Evolutionary conservation across 495 filamentous ascomycete species (phyloP).

Genomic region (Aspergillus nanangensis): DNA sequence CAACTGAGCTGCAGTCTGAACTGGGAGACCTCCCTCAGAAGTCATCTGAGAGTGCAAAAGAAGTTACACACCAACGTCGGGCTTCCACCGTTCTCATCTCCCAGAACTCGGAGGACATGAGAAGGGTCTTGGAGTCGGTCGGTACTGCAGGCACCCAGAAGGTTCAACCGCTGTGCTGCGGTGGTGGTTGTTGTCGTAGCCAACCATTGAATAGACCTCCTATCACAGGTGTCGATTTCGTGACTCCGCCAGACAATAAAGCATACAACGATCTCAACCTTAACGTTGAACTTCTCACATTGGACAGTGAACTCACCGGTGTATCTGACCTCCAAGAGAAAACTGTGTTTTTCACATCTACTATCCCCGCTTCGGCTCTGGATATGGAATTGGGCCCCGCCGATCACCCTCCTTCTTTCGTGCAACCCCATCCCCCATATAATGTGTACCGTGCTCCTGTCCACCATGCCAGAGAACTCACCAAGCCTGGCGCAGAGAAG

Average conservation of each 20-base stretch:
- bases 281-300: constrained; percentile 66
- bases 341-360: constrained; percentile 58
- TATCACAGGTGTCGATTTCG: constrained; percentile 50
- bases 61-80: constrained; percentile 50
- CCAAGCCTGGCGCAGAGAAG: constrained; percentile 88
- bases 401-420: constrained; percentile 76
- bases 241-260: constrained; percentile 71
- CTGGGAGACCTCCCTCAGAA: constrained; percentile 33
- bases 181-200: constrained; percentile 84
- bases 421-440: constrained; percentile 93
- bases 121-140: constrained; percentile 52
- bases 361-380: constrained; percentile 33
- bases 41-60: constrained; percentile 14
- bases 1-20: constrained; percentile 47
- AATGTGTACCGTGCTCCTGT: constrained; percentile 84
- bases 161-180: constrained; percentile 72
- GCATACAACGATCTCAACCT: constrained; percentile 76
- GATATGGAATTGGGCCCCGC: constrained; percentile 31
- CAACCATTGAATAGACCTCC: constrained; percentile 46
- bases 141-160: constrained; percentile 44
- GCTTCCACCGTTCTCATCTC: constrained; percentile 80
- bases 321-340: constrained; percentile 67
- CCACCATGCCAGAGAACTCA: constrained; percentile 78
- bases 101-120: constrained; percentile 69
- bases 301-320: constrained; percentile 63